Base-by-base conservation (phyloP, 768 basidiomycete genomes). In the Suillus ampliporus region DNA sequence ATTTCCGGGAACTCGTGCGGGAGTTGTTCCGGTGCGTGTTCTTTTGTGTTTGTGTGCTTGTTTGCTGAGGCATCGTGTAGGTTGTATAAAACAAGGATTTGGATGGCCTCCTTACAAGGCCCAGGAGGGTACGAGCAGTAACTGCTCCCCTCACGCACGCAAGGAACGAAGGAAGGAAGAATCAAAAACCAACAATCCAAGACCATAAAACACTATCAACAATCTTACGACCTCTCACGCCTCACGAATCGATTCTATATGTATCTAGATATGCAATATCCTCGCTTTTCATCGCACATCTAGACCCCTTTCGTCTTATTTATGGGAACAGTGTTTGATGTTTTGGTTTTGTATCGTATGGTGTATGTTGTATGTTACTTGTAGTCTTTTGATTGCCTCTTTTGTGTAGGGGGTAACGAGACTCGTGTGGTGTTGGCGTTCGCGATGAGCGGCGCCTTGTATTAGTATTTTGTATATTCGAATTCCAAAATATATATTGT, bases 1-100 rank as follows among this genome's bases (percentile, higher is more conserved):
- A 95, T 76, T 97, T 99, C 79, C 86, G 97, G 69, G 96, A 99
- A 77, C 86, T 99, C 66, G 96, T 98, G 43, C 87, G 94, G 72
- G 95, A 97, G 76, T 80, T 97, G 50, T 97, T 97, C 84, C 84
- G 95, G 90, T 94, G 65, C 57, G 67, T 35, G 19, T 57, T 38
- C 6, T 5, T 5, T 4, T 38, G 38, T 5, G 6, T 38, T 13
- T 38, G 5, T 38, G 3, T 4, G 31, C 50, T 51, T 65, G 15
- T 35, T 61, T 40, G 38, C 47, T 34, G 40, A 61, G 28, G 64
- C 14, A 19, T 13, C 31, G 6, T n/a, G 28, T 7, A 94, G 92
- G 67, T 73, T 95, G 71, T 96, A 95, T 79, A 97, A 97, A 81
- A 96, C 95, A 43, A 82, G 95, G 47, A 95, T 97, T 64, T 97